Evolutionary conservation across 176 grass and related monocot species (phyloP).

Genomic region (Rhynchospora pubera): DNA sequence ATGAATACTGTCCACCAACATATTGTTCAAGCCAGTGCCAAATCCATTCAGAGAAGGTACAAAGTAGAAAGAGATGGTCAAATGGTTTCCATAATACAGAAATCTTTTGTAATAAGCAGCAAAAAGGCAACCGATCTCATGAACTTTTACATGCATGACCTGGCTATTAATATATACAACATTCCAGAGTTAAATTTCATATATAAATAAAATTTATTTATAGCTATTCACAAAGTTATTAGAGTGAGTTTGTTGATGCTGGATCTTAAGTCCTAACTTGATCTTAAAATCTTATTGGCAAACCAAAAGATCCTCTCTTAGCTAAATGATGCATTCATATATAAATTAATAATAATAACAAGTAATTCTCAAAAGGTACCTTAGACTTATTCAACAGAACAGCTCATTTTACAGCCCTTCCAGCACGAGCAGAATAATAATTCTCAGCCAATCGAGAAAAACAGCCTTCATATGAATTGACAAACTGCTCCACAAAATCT

Average conservation of each 20-base stretch:
- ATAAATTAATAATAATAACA: neutral
- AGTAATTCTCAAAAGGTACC: neutral
- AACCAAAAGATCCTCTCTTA: neutral
- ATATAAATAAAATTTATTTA: neutral
- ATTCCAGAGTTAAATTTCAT: neutral
- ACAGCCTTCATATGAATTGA: conserved; percentile 22
- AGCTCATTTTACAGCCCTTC: neutral
- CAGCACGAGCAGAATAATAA: conserved; percentile 28
- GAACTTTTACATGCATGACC: neutral
- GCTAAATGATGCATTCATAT: neutral
- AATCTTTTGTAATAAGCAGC: neutral
- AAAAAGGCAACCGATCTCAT: neutral
- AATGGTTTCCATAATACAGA: neutral
- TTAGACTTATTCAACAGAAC: neutral
- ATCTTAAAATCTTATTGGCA: neutral
- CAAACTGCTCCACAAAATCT: conserved; percentile 25
- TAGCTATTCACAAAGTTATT: neutral
- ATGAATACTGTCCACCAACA: neutral
- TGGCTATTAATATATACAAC: neutral
- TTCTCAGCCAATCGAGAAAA: conserved; percentile 25
- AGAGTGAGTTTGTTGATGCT: neutral
- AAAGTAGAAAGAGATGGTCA: neutral
- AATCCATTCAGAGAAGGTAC: neutral
- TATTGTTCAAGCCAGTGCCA: neutral
- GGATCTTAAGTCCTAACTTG: neutral